These are phyloP conservation scores for Polyplosphaeria fusca DNA, from an alignment of 495 filamentous ascomycete species.

Conservation along the genomic window DNA sequence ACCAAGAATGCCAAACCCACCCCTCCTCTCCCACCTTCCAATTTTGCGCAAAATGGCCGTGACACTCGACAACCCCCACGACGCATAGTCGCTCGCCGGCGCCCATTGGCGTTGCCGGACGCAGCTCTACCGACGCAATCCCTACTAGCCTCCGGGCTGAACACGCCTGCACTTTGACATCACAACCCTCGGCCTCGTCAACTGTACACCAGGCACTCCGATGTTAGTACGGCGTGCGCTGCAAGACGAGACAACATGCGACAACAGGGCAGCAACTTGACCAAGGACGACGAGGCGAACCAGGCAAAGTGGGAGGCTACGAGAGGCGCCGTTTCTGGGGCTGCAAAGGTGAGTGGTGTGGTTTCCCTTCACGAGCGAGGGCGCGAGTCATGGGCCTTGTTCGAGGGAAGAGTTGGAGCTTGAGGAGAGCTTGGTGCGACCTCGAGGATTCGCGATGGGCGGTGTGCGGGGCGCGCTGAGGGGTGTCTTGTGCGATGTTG, in stretches of 20 bases:
- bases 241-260: slow-evolving; percentile 22
- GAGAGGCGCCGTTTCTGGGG: slow-evolving; percentile 58
- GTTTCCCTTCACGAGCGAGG: background rate
- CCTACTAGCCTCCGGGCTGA: too few species aligned
- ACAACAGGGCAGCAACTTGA: slow-evolving; percentile 38
- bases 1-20: too few species aligned
- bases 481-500: background rate
- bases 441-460: background rate
- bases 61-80: too few species aligned
- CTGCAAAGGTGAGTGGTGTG: slow-evolving; percentile 49
- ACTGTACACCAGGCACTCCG: too few species aligned
- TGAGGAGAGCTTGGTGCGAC: background rate
- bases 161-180: slow-evolving; percentile 10
- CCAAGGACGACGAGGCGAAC: slow-evolving; percentile 56
- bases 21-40: too few species aligned
- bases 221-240: too few species aligned
- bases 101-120: background rate
- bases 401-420: background rate
- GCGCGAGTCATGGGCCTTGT: background rate
- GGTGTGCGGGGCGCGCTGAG: too few species aligned
- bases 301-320: slow-evolving; percentile 61
- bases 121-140: background rate
- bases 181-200: background rate
- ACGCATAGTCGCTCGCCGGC: background rate
- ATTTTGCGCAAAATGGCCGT: too few species aligned